Evolutionary conservation across 352 stramenopile genomes (phyloP).

Genomic region (Phytophthora vignae): DNA sequence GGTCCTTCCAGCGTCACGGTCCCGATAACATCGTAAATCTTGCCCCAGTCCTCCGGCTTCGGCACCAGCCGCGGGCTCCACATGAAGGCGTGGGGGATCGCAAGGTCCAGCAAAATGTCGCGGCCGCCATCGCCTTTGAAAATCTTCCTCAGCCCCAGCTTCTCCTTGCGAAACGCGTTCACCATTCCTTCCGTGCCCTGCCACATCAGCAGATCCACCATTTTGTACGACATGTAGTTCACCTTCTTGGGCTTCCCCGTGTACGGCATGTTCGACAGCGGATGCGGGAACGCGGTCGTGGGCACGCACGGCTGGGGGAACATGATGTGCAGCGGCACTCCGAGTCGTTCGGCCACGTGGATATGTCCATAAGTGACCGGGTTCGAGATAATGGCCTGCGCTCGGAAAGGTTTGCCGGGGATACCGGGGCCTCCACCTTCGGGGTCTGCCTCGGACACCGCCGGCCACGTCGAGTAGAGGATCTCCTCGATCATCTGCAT

Average conservation of each 20-base stretch:
- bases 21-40: conserved; percentile 90
- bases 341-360: conserved; percentile 93
- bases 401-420: conserved; percentile 71
- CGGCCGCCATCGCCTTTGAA: conserved; percentile 66
- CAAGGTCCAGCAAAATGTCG: conserved; percentile 65
- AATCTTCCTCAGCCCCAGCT: conserved; percentile 68
- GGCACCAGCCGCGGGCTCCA: conserved; percentile 89
- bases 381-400: conserved; percentile 95
- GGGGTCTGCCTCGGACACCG: conserved; percentile 80
- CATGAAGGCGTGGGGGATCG: conserved; percentile 91
- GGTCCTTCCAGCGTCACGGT: conserved; percentile 69
- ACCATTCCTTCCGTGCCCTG: conserved; percentile 74
- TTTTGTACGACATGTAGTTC: conserved; percentile 90
- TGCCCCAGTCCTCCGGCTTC: conserved; percentile 91
- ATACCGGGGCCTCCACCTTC: conserved; percentile 60
- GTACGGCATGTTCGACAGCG: conserved; percentile 88
- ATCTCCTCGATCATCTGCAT: conserved; percentile 93
- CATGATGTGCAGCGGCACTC: conserved; percentile 95
- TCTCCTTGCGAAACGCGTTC: conserved; percentile 80
- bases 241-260: conserved; percentile 56
- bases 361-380: conserved; percentile 93
- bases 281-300: conserved; percentile 92
- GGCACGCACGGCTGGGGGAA: conserved; percentile 93
- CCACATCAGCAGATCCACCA: conserved; percentile 89
- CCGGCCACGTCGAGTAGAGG: conserved; percentile 88